A percentile compares a stretch with the other conserved stretches of the same genome.
These are phyloP conservation scores for Ophiocordyceps camponoti-rufipedis DNA, from an alignment of 2,329 filamentous ascomycete genomes.

Conservation along the genomic window DNA sequence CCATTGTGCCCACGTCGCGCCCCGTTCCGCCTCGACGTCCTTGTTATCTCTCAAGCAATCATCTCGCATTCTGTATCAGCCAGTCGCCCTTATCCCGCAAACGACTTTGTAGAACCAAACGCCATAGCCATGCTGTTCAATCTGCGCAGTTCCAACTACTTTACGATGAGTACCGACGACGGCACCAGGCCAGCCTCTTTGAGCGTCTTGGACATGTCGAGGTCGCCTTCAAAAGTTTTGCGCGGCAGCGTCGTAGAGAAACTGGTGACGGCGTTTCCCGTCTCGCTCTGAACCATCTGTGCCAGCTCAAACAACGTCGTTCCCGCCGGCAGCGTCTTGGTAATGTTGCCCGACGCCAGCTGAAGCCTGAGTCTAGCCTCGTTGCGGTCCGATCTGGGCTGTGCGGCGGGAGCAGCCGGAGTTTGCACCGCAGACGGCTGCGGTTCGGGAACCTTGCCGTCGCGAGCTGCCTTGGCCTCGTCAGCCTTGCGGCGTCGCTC, in stretches of 20 bases:
- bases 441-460: constrained; percentile 41
- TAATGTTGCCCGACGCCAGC: constrained; percentile 52
- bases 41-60: no score
- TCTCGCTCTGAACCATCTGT: constrained; percentile 53
- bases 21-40: no score
- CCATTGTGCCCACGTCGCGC: no score
- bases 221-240: constrained; percentile 51
- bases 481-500: constrained; percentile 75
- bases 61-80: no score
- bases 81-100: no score
- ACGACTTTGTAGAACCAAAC: neutral
- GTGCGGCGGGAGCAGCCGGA: constrained; percentile 26
- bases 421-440: constrained; percentile 15
- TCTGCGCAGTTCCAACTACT: constrained; percentile 16
- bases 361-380: constrained; percentile 73
- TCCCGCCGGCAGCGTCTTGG: constrained; percentile 76
- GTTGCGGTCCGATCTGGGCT: constrained; percentile 52
- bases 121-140: neutral
- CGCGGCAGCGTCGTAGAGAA: constrained; percentile 79
- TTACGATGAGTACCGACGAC: constrained; percentile 73
- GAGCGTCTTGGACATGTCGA: constrained; percentile 75
- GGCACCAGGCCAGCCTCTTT: constrained; percentile 85
- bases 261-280: constrained; percentile 48
- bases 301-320: constrained; percentile 90
- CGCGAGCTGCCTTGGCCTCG: constrained; percentile 67